A percentile compares a stretch with the other conserved stretches of the same genome.
Conservation (phyloP, 2,329 filamentous ascomycete genomes). For the Fusarium sulawesiense region DNA sequence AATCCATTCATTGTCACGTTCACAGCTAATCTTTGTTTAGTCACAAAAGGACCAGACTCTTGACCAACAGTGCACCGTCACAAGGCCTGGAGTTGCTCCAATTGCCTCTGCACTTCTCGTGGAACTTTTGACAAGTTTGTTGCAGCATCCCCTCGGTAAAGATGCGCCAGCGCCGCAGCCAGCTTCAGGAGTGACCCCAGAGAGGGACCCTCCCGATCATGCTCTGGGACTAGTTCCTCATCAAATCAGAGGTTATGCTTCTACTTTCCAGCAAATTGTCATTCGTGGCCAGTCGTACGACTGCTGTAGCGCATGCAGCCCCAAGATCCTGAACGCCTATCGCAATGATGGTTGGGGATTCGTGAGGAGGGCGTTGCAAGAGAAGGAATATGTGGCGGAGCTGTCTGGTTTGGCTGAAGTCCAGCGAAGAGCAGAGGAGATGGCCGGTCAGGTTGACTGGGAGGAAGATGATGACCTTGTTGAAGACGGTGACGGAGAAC, state of each 20-base stretch:
- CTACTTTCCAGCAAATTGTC: slow-evolving; percentile 78
- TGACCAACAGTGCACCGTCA: slow-evolving; percentile 98
- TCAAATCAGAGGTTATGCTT: slow-evolving; percentile 81
- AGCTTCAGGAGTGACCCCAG: slow-evolving; percentile 56
- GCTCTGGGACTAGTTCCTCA: slow-evolving; percentile 80
- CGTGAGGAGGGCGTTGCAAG: slow-evolving; percentile 77
- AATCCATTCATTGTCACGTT: slow-evolving; percentile 45
- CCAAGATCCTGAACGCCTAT: slow-evolving; percentile 75
- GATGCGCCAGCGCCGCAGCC: slow-evolving; percentile 68
- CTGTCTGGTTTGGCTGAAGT: slow-evolving; percentile 79
- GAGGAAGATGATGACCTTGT: slow-evolving; percentile 65
- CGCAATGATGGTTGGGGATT: slow-evolving; percentile 78
- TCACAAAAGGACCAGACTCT: slow-evolving; percentile 94
- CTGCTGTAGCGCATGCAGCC: slow-evolving; percentile 83
- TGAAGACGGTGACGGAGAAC: slow-evolving; percentile 28
- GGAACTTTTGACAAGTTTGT: slow-evolving; percentile 85
- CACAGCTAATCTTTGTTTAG: slow-evolving; percentile 56
- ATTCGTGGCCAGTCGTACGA: slow-evolving; percentile 82
- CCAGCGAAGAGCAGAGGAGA: slow-evolving; percentile 67
- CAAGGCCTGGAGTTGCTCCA: slow-evolving; percentile 88
- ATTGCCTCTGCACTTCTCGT: slow-evolving; percentile 93
- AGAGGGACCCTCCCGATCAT: slow-evolving; percentile 67
- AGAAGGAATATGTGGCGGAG: slow-evolving; percentile 83
- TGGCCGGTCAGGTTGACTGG: slow-evolving; percentile 68
- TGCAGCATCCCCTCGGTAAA: slow-evolving; percentile 84